These are phyloP conservation scores for Colletotrichum scovillei DNA, from an alignment of 2,329 filamentous ascomycete genomes.

Conservation along the genomic window DNA sequence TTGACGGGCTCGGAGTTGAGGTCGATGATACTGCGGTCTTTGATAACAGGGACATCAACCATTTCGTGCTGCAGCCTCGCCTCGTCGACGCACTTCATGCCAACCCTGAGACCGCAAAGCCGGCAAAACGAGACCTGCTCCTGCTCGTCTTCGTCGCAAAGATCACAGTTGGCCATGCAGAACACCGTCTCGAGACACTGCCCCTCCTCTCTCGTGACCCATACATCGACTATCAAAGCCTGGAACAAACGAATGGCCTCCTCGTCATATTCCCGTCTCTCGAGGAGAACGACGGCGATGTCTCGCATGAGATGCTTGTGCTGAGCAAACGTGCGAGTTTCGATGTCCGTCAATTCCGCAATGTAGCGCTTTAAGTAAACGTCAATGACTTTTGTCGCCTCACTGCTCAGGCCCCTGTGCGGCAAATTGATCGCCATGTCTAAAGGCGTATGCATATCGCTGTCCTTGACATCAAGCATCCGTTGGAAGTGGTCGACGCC, in stretches of 20 bases:
- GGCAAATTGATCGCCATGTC: conserved; percentile 23
- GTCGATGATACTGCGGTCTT: conserved; percentile 2
- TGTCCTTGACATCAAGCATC: conserved; percentile 25
- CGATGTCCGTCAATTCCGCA: not conserved
- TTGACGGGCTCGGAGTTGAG: conserved; percentile 25
- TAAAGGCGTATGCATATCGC: conserved; percentile 16
- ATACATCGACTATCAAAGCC: not conserved
- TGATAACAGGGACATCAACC: conserved; percentile 10
- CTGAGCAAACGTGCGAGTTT: not conserved
- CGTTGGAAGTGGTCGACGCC: conserved; percentile 36
- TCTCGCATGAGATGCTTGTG: conserved; percentile 12
- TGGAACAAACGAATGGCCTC: conserved; percentile 17
- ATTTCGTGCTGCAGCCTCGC: conserved; percentile 1
- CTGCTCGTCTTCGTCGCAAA: conserved; percentile 12
- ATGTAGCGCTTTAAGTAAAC: not conserved
- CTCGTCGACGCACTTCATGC: conserved; percentile 1
- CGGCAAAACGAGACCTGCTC: conserved; percentile 27
- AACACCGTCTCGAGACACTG: not conserved
- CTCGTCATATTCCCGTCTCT: conserved; percentile 11
- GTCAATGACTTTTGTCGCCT: not conserved
- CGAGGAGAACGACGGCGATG: conserved; percentile 4
- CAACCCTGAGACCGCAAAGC: conserved; percentile 2
- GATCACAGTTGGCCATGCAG: conserved; percentile 13
- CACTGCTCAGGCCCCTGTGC: conserved; percentile 14
- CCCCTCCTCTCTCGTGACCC: conserved; percentile 2